Evolutionary conservation across 2,329 filamentous ascomycete species (phyloP), one percentile per base, ranked within the genome.

Genomic region (Arthrobotrys megalospora): DNA sequence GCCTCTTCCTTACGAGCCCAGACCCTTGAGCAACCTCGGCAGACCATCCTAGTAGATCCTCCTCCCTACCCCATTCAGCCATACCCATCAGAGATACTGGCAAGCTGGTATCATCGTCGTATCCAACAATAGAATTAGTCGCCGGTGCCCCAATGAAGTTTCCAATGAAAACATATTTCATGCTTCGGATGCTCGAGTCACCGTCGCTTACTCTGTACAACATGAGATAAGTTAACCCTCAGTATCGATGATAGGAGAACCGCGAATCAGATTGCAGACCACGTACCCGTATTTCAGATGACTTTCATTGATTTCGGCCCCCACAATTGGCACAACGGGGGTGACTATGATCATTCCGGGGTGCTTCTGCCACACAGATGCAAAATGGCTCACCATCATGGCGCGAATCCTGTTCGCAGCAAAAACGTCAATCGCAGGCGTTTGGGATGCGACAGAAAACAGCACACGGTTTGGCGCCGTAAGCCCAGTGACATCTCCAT

Each of bases 151-250:
- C 94, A 0, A 88, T 89, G 81, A 93, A 91, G 84, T 97, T 97
- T 6, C 94, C 92, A 41, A 97, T 85, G 88, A 92, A 97, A 14
- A 92, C 90, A 84, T 93, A 97, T 84, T 91, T 89, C 93, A 97
- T 97, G 82, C 89, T 92, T 28, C 88, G 86, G n/a, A 97, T 86
- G 14, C 89, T 90, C 78, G 85, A 86, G 83, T 96, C 93, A 0
- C 88, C 91, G 83, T 97, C 91, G 43, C 88, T 91, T 80, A 93
- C 86, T 1, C 94, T 80, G n/a, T 36, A 38, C 21, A 65, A 62
- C 32, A 67, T 60, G n/a, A 45, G 5, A 8, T 80, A 73, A 28
- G 66, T 77, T 19, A 72, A 76, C 0, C 68, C 68, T 6, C 60
- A 11, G 10, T 28, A 14, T 7, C 19, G 4, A 12, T 43, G 14